Base-by-base conservation (phyloP, 176 grass and related monocot species). In the Oryza rufipogon region DNA sequence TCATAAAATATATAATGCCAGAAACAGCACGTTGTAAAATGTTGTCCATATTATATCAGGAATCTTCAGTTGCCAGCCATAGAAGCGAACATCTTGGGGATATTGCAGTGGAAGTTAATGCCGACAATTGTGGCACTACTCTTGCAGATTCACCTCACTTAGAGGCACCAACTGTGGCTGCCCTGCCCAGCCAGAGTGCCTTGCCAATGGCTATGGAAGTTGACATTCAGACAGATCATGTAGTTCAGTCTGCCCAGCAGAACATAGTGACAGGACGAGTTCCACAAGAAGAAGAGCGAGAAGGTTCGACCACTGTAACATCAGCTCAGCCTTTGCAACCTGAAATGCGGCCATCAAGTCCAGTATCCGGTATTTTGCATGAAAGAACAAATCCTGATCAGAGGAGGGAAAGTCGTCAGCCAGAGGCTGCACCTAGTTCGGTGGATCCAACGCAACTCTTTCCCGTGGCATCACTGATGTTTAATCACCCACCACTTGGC, bases 391-490 rank as follows among this genome's bases (percentile, higher is more conserved):
- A n/a, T 28, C 26, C 25, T 83, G 78, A 85, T 74, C 70, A 47
- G 47, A 65, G 63, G 75, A 79, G 52, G 69, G 32, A 28, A 86
- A 75, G 36, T 71, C 47, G 60, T 73, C 86, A 76, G 58, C 66
- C 84, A 45, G 85, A 76, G 78, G 72, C 19, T 47, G 23, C 64
- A 69, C 41, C 17, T 70, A 41, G n/a, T 88, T 71, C 66, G 65
- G 30, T 7, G 1, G 73, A 88, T 67, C 42, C 70, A 2, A 20
- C 79, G 44, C 82, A 93, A 67, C 69, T 92, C 68, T 94, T 92
- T 94, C 85, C 81, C 12, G 51, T 81, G 66, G 56, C 82, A 76
- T 72, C 82, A 45, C 73, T 90, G 58, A 70, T 94, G 82, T 89
- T 82, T 64, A 79, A 81, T 83, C 79, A 89, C 25, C 80, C 80